phyloP scores from a whole-genome alignment of 2,329 filamentous ascomycete species.

The Thelonectria blattea region DNA sequence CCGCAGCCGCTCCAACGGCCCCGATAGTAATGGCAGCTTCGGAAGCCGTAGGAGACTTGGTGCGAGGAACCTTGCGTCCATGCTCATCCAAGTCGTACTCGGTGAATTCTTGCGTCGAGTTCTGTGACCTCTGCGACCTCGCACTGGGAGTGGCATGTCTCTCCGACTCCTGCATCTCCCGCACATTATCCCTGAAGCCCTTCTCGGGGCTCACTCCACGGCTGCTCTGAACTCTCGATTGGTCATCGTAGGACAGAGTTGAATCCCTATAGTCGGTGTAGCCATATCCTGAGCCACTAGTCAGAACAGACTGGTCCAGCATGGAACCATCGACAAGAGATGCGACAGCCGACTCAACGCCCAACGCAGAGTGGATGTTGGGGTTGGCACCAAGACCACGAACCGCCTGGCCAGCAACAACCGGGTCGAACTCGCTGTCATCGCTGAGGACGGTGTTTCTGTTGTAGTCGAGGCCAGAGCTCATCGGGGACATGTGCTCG shows the following conservation, averaged over 20 bases:
- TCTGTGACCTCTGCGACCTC: constrained; percentile 45
- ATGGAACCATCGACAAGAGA: constrained; percentile 81
- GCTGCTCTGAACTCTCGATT: constrained; percentile 40
- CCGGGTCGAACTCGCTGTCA: constrained; percentile 63
- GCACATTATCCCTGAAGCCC: constrained; percentile 48
- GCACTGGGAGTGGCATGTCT: constrained; percentile 48
- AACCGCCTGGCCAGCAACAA: constrained; percentile 72
- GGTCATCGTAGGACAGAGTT: constrained; percentile 42
- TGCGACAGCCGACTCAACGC: constrained; percentile 87
- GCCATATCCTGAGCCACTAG: constrained; percentile 59
- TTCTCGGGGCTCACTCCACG: constrained; percentile 51
- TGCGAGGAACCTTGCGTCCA: constrained; percentile 58
- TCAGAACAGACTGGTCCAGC: constrained; percentile 72
- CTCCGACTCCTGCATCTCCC: constrained; percentile 47
- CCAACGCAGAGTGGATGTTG: constrained; percentile 73
- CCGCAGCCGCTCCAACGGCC: constrained; percentile 60
- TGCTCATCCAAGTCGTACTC: constrained; percentile 66
- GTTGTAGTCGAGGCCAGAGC: constrained; percentile 62
- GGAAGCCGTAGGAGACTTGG: constrained; percentile 59
- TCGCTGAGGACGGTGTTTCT: constrained; percentile 57
- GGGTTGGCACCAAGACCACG: constrained; percentile 75
- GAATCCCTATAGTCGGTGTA: constrained; percentile 50
- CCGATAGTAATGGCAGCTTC: constrained; percentile 64
- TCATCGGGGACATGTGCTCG: constrained; percentile 59
- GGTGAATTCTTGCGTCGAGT: constrained; percentile 53